Evolutionary conservation across 257 asterid genomes (phyloP), one percentile per base, ranked within the genome.

Genomic region (Pogostemon cablin): DNA sequence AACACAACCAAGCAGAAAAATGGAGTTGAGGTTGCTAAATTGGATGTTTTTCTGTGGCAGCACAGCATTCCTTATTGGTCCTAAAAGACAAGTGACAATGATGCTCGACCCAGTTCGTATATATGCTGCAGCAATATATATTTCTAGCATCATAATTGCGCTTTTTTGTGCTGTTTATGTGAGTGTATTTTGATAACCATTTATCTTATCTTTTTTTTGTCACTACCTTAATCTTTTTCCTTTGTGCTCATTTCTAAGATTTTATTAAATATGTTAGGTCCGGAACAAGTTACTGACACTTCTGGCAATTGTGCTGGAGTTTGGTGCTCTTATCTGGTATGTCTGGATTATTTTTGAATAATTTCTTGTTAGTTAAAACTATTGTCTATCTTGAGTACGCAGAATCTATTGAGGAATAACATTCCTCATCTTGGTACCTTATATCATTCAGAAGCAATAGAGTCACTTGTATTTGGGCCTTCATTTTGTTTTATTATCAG

Each of bases 31-130:
- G 15, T 62, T 76, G 75, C 83, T 83, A 75, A 87, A 53, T 70
- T 57, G 46, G 65, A 65, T 53, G 58, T 46, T 76, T 84, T 74
- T 72, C 62, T 78, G 84, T 86, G 91, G 85, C 99, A 93, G 99
- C 96, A 93, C 99, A 91, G 96, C 86, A 72, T 93, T 93, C 76
- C 97, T 93, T 49, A 91, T 93, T 74, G 99, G 99, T 74, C 98
- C 99, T 75, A 89, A 87, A 86, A 81, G 98, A 77, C 99, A 93
- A 84, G 83, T 82, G 72, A 81, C 98, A 17, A 86, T 93, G 99
- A 93, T 93, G 99, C 91, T 93, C 66, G 99, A 93, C 78, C 96
- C 96, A 68, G 95, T 78, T 63, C 95, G 99, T 49, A 87, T 93
- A 68, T 91, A 87, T 86, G 99, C 99, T 44, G 89, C 99, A n/a